A percentile compares a stretch with the other conserved stretches of the same genome.
Conservation (phyloP, 1,139 yeast genomes). For the Suhomyces kunorum region DNA sequence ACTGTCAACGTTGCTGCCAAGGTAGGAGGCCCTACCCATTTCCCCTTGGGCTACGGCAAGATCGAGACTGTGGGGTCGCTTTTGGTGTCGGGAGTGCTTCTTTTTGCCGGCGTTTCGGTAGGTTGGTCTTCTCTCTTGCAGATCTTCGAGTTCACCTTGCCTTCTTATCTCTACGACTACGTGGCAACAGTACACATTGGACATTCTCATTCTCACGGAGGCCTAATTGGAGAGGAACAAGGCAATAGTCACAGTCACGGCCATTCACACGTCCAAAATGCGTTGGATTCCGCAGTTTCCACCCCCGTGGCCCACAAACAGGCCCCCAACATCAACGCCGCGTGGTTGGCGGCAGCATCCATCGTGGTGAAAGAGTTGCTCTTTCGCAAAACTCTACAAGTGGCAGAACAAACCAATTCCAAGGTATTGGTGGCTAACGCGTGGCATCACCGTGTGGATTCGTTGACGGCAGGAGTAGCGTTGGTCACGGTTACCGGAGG, state of each 20-base stretch:
- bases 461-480: slow-evolving; percentile 89
- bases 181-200: slow-evolving; percentile 50
- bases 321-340: slow-evolving; percentile 81
- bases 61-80: slow-evolving; percentile 90
- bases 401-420: slow-evolving; percentile 76
- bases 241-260: slow-evolving; percentile 15
- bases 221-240: too few relatives aligned
- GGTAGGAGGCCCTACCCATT: slow-evolving; percentile 59
- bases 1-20: slow-evolving; percentile 79
- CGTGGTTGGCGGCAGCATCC: slow-evolving; percentile 92
- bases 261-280: slow-evolving; percentile 21
- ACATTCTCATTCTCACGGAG: slow-evolving; percentile 52
- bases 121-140: slow-evolving; percentile 84
- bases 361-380: slow-evolving; percentile 85
- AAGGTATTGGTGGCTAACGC: slow-evolving; percentile 94
- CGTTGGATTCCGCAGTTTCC: slow-evolving; percentile 1
- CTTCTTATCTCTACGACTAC: slow-evolving; percentile 48
- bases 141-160: slow-evolving; percentile 67
- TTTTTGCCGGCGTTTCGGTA: slow-evolving; percentile 86
- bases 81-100: slow-evolving; percentile 77
- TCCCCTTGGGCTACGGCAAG: slow-evolving; percentile 91
- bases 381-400: slow-evolving; percentile 74
- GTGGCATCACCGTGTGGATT: slow-evolving; percentile 98
- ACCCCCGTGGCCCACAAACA: slow-evolving; percentile 22
- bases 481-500: slow-evolving; percentile 86